These are phyloP conservation scores for Gracilaria caudata DNA, from an alignment of 23 red algal genomes.

Conservation along the genomic window DNA sequence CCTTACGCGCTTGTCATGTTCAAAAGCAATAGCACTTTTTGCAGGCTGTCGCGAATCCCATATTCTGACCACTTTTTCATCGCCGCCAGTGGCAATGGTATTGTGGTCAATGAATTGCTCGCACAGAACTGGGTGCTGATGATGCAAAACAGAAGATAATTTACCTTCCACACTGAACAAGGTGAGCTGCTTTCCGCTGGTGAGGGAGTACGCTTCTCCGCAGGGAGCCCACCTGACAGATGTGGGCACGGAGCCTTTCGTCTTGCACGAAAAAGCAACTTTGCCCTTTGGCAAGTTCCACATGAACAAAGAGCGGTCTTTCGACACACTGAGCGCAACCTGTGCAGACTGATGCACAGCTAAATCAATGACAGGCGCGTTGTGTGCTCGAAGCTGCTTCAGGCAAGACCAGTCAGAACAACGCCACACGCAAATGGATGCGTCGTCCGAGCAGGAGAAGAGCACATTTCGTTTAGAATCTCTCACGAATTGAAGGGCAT, in stretches of 20 bases:
- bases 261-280: conserved; percentile 66
- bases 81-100: conserved; percentile 56
- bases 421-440: conserved; percentile 62
- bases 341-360: conserved; percentile 61
- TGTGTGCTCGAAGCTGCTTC: conserved; percentile 57
- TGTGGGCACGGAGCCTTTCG: conserved; percentile 47
- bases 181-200: conserved; percentile 11
- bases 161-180: conserved; percentile 53
- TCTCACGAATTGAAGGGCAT: conserved; percentile 45
- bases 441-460: conserved; percentile 52
- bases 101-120: conserved; percentile 48
- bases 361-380: conserved; percentile 45
- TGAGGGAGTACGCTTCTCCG: conserved; percentile 48
- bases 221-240: conserved; percentile 54
- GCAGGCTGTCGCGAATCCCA: conserved; percentile 24
- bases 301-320: conserved; percentile 64
- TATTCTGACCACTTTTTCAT: conserved; percentile 61
- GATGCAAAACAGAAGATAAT: conserved; percentile 17
- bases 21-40: neutral
- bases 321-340: conserved; percentile 58
- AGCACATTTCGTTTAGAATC: conserved; percentile 46
- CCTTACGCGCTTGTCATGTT: conserved; percentile 56
- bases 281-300: conserved; percentile 76
- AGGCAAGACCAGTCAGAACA: conserved; percentile 51
- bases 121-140: conserved; percentile 38